Conservation (phyloP, 2,329 filamentous ascomycete genomes). For the Ophiobolus disseminans region DNA sequence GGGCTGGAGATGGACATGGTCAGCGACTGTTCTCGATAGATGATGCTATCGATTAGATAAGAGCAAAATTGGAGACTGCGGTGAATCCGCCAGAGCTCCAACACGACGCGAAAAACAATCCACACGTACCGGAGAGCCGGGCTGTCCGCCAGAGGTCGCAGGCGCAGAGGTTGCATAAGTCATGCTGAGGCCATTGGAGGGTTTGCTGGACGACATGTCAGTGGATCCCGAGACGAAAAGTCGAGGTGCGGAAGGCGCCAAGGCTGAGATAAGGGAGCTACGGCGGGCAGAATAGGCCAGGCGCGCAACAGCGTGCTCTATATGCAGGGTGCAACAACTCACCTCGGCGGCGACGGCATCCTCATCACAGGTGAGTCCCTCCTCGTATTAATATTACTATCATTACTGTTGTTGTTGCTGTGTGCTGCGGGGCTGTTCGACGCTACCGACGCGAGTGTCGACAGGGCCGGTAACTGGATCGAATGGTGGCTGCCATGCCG, state of each 20-base stretch:
- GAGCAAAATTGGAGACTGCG: constrained; percentile 36
- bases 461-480: constrained; percentile 63
- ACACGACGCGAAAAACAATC: constrained; percentile 16
- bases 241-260: constrained; percentile 41
- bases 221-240: constrained; percentile 33
- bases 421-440: constrained; percentile 57
- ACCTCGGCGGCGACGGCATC: constrained; percentile 40
- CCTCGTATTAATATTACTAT: constrained; percentile 31
- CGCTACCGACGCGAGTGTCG: constrained; percentile 66
- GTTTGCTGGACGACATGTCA: constrained; percentile 42
- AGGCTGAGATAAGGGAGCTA: constrained; percentile 41
- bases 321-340: constrained; percentile 19
- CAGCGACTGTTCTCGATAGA: constrained; percentile 15
- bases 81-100: constrained; percentile 48
- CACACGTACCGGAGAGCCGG: constrained; percentile 63
- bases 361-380: constrained; percentile 34
- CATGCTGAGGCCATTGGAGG: constrained; percentile 61
- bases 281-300: constrained; percentile 23
- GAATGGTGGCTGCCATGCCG: constrained; percentile 50
- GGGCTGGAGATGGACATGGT: constrained; percentile 68
- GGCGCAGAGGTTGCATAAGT: constrained; percentile 69
- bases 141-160: constrained; percentile 69
- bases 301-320: constrained; percentile 12
- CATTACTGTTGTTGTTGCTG: constrained; percentile 30
- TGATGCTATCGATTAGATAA: constrained; percentile 51